Evolutionary conservation across 495 filamentous ascomycete species (phyloP), one percentile per base, ranked within the genome.

Genomic region (Poronia punctata): DNA sequence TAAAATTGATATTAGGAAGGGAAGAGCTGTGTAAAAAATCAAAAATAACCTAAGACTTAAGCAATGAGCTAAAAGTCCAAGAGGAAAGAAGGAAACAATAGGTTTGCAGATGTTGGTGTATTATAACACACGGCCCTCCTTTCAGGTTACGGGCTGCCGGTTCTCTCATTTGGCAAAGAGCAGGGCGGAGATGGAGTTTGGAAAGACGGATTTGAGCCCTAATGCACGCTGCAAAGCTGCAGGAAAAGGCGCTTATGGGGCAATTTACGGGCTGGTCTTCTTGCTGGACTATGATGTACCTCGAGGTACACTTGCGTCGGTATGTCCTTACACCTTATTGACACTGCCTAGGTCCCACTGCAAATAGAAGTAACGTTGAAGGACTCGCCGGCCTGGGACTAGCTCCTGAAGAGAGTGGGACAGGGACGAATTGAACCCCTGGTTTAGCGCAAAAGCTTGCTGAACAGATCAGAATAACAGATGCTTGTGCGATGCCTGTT

Each of bases 151-250:
- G 19, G n/a, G 7, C 19, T 1, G 31, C n/a, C n/a, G n/a, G n/a
- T n/a, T n/a, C n/a, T 10, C n/a, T 29, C 19, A 32, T 15, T 32
- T 16, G n/a, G 26, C 20, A 32, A 6, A 26, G 32, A 9, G 38
- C 38, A 23, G 19, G 38, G 26, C 14, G n/a, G n/a, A n/a, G 38
- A 40, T 24, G 38, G 32, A 19, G 33, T 25, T 19, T 21, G 41
- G 19, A 26, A 44, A 33, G 25, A 33, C 41, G 34, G 25, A 23
- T 37, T 36, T 16, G 14, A 32, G 30, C 30, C 31, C 31, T 35
- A 43, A 43, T 43, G 40, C 30, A 43, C 38, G 28, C 38, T 41
- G 27, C 21, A 26, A 22, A 24, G 18, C 18, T 28, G 24, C 31
- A 37, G 41, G 34, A 27, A 44, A 29, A 12, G 32, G 33, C 21